Percentiles rank a stretch among this genome's conserved stretches.
Evolutionary conservation across 371 early-diverging fungal species (phyloP).

Genomic region (Dinochytrium kinnereticum): DNA sequence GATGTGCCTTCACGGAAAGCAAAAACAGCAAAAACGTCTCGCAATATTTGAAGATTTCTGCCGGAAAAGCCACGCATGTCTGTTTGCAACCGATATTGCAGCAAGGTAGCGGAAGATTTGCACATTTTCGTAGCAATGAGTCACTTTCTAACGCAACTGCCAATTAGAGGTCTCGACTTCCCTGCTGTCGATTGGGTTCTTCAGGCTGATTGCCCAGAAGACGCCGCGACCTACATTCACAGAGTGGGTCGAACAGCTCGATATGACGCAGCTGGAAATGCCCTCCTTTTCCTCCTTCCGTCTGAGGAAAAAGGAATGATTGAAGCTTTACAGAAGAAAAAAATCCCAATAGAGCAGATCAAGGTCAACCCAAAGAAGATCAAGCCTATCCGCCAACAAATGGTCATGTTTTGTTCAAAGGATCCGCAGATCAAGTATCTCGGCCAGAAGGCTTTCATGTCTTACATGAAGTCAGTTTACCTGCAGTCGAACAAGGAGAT

Average conservation of each 20-base stretch:
- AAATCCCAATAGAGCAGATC: constrained; percentile 85
- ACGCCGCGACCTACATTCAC: constrained; percentile 96
- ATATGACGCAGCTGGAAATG: constrained; percentile 85
- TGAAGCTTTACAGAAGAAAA: constrained; percentile 68
- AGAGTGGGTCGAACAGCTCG: constrained; percentile 98
- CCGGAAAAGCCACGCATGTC: constrained; percentile 69
- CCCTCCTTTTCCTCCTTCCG: constrained; percentile 85
- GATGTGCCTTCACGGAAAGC: constrained; percentile 92
- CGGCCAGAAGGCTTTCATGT: constrained; percentile 93
- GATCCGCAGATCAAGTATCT: constrained; percentile 94
- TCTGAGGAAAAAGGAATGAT: constrained; percentile 87
- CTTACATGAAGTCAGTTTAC: constrained; percentile 90
- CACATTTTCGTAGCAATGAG: background rate
- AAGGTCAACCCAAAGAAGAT: constrained; percentile 80
- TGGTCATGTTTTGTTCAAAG: constrained; percentile 91
- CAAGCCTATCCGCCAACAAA: constrained; percentile 74
- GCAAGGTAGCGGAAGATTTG: constrained; percentile 60
- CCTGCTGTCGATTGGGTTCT: constrained; percentile 98
- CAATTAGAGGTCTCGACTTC: constrained; percentile 90
- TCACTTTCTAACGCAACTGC: background rate
- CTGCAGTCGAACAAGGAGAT: constrained; percentile 86
- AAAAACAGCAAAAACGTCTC: constrained; percentile 91
- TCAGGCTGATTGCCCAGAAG: constrained; percentile 97
- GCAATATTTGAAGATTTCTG: constrained; percentile 90
- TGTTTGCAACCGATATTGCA: constrained; percentile 97